Percentiles rank a stretch among this genome's conserved stretches.
These are phyloP conservation scores for Lindgomyces ingoldianus DNA, from an alignment of 495 filamentous ascomycete genomes.

Conservation along the genomic window DNA sequence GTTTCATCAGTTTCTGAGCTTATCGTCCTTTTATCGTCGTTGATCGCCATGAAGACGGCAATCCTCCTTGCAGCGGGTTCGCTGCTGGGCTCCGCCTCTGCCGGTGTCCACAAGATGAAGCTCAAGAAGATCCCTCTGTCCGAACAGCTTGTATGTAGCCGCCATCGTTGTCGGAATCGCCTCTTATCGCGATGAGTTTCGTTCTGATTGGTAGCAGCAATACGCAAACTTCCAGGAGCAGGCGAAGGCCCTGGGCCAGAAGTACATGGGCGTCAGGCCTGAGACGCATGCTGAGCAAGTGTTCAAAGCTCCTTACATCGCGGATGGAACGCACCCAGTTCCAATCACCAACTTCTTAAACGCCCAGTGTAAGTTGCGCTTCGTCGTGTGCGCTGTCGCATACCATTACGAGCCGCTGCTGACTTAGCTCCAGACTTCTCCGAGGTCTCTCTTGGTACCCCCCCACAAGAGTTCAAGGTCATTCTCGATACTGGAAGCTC, in stretches of 20 bases:
- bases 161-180: not conserved
- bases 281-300: conserved; percentile 67
- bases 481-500: conserved; percentile 98
- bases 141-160: conserved; percentile 79
- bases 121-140: conserved; percentile 92
- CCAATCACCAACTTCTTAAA: conserved; percentile 98
- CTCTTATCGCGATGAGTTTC: conserved; percentile 14
- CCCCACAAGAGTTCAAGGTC: conserved; percentile 95
- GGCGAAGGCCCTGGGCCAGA: conserved; percentile 77
- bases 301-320: conserved; percentile 72
- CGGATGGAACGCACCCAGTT: conserved; percentile 72
- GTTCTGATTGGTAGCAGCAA: conserved; percentile 52
- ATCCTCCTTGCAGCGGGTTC: conserved; percentile 71
- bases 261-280: conserved; percentile 88
- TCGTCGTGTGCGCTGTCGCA: not conserved
- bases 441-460: conserved; percentile 88
- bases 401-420: conserved; percentile 6
- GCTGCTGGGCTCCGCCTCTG: conserved; percentile 81
- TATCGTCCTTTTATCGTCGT: not conserved
- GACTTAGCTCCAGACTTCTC: conserved; percentile 74
- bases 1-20: conserved; percentile 2
- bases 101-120: conserved; percentile 89
- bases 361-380: conserved; percentile 78
- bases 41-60: conserved; percentile 72
- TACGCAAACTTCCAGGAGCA: conserved; percentile 78